phyloP scores from a whole-genome alignment of 2,329 filamentous ascomycete species.

The Xenoacremonium recifei region DNA sequence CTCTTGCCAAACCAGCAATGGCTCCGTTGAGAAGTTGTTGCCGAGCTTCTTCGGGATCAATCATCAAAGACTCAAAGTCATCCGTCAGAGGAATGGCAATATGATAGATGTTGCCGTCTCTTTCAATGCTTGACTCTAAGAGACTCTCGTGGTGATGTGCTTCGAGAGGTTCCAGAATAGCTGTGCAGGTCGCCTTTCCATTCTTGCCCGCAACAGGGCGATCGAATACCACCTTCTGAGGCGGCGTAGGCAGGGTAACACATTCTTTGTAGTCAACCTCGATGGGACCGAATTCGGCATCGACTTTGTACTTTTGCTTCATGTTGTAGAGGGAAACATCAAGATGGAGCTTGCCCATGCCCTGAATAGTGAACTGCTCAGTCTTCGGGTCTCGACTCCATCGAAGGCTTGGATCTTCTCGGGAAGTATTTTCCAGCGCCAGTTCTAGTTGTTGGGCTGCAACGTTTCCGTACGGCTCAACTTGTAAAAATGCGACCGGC shows the following conservation, averaged over 20 bases:
- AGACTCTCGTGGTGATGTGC: constrained; percentile 36
- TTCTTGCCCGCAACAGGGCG: constrained; percentile 76
- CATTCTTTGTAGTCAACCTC: constrained; percentile 95
- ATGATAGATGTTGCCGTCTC: constrained; percentile 69
- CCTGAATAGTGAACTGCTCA: constrained; percentile 88
- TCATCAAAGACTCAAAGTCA: constrained; percentile 45
- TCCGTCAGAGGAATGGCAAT: constrained; percentile 54
- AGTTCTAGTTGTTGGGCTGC: constrained; percentile 79
- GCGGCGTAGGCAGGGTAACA: constrained; percentile 55
- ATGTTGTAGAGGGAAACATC: constrained; percentile 90
- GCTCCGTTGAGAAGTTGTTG: constrained; percentile 74
- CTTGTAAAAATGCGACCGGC: constrained; percentile 93
- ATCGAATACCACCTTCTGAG: constrained; percentile 68
- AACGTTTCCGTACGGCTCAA: constrained; percentile 75
- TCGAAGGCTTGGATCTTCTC: constrained; percentile 90
- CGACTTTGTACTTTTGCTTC: constrained; percentile 81
- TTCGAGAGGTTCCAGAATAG: constrained; percentile 61
- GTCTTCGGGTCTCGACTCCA: constrained; percentile 85
- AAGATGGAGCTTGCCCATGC: constrained; percentile 94
- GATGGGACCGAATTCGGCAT: constrained; percentile 85
- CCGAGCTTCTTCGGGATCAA: constrained; percentile 49
- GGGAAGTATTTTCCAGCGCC: constrained; percentile 72
- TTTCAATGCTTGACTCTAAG: constrained; percentile 43
- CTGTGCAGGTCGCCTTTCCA: constrained; percentile 75
- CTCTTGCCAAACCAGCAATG: constrained; percentile 78